Percentiles rank a stretch among this genome's conserved stretches.
These are phyloP conservation scores for Excoecaria agallocha DNA, from an alignment of 345 rosid species.

Conservation along the genomic window DNA sequence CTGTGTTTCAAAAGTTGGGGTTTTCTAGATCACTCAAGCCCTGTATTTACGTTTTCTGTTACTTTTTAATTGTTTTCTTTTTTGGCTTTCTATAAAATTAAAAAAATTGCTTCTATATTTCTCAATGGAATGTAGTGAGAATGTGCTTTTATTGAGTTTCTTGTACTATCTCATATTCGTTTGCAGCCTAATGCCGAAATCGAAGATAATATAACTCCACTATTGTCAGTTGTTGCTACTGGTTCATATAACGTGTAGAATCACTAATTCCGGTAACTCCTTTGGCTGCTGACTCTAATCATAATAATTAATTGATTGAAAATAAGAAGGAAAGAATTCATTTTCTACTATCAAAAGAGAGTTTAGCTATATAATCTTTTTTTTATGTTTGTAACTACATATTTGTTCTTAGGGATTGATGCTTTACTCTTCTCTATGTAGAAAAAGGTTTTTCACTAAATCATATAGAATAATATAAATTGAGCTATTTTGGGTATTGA, in stretches of 20 bases:
- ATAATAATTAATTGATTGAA: not conserved
- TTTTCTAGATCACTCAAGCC: too few relatives aligned
- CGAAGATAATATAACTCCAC: constrained; percentile 76
- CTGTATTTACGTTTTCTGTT: too few relatives aligned
- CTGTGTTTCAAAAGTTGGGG: too few relatives aligned
- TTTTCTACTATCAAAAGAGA: not conserved
- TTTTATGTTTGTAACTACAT: not conserved
- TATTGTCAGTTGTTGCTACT: constrained; percentile 89
- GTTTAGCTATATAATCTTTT: not conserved
- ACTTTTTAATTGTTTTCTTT: not conserved
- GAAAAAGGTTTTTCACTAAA: not conserved
- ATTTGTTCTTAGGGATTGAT: not conserved
- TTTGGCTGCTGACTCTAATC: not conserved
- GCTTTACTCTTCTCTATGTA: not conserved
- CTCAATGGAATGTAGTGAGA: not conserved
- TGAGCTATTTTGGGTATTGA: not conserved
- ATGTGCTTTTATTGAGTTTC: not conserved
- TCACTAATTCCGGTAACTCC: constrained; percentile 65
- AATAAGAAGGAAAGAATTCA: not conserved
- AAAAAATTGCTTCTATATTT: not conserved
- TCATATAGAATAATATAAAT: not conserved
- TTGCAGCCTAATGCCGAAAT: constrained; percentile 88
- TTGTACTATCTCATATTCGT: constrained; percentile 7
- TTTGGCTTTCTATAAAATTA: not conserved
- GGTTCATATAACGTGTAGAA: constrained; percentile 72